Percentiles rank a stretch among this genome's conserved stretches.
Evolutionary conservation across 164 flowering plant species (phyloP).

Genomic region (Aristolochia fimbriata): DNA sequence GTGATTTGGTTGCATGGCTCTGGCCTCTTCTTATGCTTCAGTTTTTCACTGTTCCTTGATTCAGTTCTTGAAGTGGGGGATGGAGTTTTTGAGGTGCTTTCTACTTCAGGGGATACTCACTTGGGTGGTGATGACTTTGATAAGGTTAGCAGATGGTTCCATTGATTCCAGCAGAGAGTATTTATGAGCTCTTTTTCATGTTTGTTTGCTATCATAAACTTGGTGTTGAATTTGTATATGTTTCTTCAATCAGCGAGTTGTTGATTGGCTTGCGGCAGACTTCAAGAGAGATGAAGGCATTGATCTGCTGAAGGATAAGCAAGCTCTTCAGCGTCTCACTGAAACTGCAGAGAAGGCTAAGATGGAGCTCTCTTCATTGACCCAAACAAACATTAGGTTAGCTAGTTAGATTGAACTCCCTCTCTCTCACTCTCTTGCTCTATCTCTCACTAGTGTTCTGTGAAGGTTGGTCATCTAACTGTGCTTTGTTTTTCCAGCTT

Average conservation of each 20-base stretch:
- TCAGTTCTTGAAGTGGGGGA: slow-evolving; percentile 90
- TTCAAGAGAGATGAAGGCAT: slow-evolving; percentile 15
- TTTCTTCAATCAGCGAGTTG: slow-evolving; percentile 9
- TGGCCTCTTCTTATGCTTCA: too few species aligned
- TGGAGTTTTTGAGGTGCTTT: slow-evolving; percentile 85
- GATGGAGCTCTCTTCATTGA: slow-evolving; percentile 61
- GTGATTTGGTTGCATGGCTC: too few species aligned
- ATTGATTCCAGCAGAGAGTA: not conserved
- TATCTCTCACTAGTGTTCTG: not conserved
- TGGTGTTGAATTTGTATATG: not conserved
- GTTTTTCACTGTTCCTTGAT: not conserved
- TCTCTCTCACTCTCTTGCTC: not conserved
- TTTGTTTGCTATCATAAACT: too few species aligned
- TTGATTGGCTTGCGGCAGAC: slow-evolving; percentile 12
- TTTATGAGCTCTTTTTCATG: not conserved
- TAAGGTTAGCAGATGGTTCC: slow-evolving; percentile 38
- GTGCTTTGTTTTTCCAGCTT: slow-evolving; percentile 32
- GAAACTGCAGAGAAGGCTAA: slow-evolving; percentile 72
- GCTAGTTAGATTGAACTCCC: not conserved
- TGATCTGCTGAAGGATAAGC: slow-evolving; percentile 14
- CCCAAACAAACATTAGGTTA: slow-evolving; percentile 57
- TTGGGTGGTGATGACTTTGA: slow-evolving; percentile 89
- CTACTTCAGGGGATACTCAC: slow-evolving; percentile 78
- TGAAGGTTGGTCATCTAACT: too few species aligned
- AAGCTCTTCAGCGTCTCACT: slow-evolving; percentile 50